Evolutionary conservation across 164 flowering plant species (phyloP).

Genomic region (Stephania yunnanensis): DNA sequence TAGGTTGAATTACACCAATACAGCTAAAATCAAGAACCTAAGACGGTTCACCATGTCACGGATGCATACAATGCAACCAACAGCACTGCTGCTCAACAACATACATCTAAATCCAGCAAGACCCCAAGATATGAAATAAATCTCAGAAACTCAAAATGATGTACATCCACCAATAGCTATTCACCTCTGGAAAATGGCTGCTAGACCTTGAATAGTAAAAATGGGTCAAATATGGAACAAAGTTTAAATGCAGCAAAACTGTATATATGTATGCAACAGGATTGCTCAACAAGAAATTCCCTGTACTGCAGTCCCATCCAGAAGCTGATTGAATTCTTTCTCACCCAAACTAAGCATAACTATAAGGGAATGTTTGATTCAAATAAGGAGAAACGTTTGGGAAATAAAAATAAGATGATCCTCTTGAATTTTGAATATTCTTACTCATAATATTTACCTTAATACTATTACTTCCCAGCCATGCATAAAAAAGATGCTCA

Average conservation of each 20-base stretch:
- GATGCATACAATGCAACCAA: not conserved
- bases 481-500: constrained; percentile 49
- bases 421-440: not conserved
- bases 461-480: constrained; percentile 55
- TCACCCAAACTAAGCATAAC: not conserved
- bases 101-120: not conserved
- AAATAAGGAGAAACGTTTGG: not conserved
- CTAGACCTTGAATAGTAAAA: not conserved
- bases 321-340: not conserved
- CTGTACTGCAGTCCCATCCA: not conserved
- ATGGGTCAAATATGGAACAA: not conserved
- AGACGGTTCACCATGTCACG: not conserved
- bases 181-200: not conserved
- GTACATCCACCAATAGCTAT: not conserved
- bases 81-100: not conserved
- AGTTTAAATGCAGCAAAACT: not conserved
- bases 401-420: not conserved
- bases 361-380: not conserved
- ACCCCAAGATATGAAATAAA: not conserved
- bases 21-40: not conserved
- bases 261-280: not conserved
- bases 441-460: constrained; percentile 26
- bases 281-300: not conserved
- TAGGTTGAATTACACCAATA: not conserved
- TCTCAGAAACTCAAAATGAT: not conserved